Conservation (phyloP, 257 asterid species). For the Nicotiana paniculata region DNA sequence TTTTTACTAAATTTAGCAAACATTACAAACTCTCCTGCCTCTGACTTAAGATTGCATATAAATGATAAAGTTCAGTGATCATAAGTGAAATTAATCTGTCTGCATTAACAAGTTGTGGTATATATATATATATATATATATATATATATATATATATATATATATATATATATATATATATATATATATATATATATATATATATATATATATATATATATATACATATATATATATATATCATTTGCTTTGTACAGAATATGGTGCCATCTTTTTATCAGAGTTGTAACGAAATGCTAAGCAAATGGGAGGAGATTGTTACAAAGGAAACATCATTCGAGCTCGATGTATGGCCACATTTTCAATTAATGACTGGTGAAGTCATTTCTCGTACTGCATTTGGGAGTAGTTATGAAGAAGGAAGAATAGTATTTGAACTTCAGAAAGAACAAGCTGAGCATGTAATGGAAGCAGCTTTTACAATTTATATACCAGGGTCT, state of each 20-base stretch:
- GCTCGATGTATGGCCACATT: slow-evolving; percentile 44
- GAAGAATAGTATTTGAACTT: slow-evolving; percentile 36
- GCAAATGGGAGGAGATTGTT: slow-evolving; percentile 30
- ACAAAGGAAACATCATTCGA: slow-evolving; percentile 15
- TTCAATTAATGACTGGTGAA: slow-evolving; percentile 25
- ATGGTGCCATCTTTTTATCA: slow-evolving; percentile 35
- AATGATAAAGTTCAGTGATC: too few species aligned
- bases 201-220: too few species aligned
- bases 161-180: too few species aligned
- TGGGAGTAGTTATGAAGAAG: slow-evolving; percentile 48
- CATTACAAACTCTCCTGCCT: background rate
- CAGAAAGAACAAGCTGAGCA: slow-evolving; percentile 35
- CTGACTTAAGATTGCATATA: background rate
- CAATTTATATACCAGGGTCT: slow-evolving; percentile 35
- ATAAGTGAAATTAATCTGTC: background rate
- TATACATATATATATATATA: too few species aligned
- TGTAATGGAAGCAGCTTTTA: background rate
- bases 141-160: too few species aligned
- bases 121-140: too few species aligned
- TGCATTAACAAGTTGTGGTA: too few species aligned
- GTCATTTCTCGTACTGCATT: slow-evolving; percentile 45
- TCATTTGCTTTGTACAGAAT: slow-evolving; percentile 12
- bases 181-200: too few species aligned
- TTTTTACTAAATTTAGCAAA: too few species aligned
- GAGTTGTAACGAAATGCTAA: slow-evolving; percentile 30